Conservation (phyloP, 2,329 filamentous ascomycete species). For the Beauveria sp. region DNA sequence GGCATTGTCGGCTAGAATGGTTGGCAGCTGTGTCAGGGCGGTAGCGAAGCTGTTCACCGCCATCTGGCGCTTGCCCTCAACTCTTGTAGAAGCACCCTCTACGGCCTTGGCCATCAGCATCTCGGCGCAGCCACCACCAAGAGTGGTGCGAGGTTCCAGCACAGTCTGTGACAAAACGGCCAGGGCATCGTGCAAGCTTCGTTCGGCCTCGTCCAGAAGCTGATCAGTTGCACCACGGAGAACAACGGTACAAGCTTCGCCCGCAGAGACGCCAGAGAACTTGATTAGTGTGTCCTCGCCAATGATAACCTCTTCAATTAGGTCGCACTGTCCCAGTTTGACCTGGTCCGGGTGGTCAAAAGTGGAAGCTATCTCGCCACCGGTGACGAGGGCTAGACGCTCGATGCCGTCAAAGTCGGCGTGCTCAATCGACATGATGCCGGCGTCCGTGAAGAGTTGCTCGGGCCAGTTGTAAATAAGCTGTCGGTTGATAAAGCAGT, state of each 20-base stretch:
- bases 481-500: slow-evolving; percentile 99
- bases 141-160: slow-evolving; percentile 84
- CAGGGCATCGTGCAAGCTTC: slow-evolving; percentile 90
- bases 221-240: slow-evolving; percentile 94
- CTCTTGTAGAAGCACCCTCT: slow-evolving; percentile 84
- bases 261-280: slow-evolving; percentile 92
- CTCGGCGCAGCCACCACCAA: slow-evolving; percentile 93
- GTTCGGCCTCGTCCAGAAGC: slow-evolving; percentile 91
- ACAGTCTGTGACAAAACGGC: slow-evolving; percentile 96
- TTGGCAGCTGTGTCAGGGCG: slow-evolving; percentile 86
- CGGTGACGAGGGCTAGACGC: slow-evolving; percentile 86
- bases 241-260: slow-evolving; percentile 92
- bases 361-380: slow-evolving; percentile 93
- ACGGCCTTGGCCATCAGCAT: slow-evolving; percentile 99
- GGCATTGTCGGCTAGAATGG: slow-evolving; percentile 94
- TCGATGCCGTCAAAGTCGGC: slow-evolving; percentile 98
- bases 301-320: slow-evolving; percentile 97
- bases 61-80: slow-evolving; percentile 93
- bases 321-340: slow-evolving; percentile 87
- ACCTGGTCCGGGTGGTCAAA: slow-evolving; percentile 98
- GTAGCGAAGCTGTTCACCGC: slow-evolving; percentile 85
- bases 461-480: slow-evolving; percentile 99
- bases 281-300: slow-evolving; percentile 96
- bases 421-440: slow-evolving; percentile 97
- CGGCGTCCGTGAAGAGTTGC: slow-evolving; percentile 94